Percentiles rank a stretch among this genome's conserved stretches.
Conservation (phyloP, 2,329 filamentous ascomycete species). For the Emericellopsis cladophorae region DNA sequence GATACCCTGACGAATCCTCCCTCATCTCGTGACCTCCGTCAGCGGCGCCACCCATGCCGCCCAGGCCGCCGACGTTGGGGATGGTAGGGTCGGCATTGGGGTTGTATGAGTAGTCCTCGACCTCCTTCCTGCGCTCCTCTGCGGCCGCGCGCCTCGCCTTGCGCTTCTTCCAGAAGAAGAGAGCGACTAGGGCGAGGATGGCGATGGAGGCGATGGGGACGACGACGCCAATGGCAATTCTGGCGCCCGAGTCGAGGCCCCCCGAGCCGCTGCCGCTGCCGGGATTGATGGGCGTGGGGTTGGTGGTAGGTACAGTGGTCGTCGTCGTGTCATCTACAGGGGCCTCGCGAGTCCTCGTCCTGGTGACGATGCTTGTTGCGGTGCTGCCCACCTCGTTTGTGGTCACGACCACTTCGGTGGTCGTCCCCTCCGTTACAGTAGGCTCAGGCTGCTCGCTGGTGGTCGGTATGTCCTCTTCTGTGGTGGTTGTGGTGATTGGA, state of each 20-base stretch:
- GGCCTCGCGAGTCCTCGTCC: slow-evolving; percentile 1
- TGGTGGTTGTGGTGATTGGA: neutral
- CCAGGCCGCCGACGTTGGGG: slow-evolving; percentile 24
- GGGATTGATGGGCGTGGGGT: slow-evolving; percentile 14
- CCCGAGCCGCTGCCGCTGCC: slow-evolving; percentile 13
- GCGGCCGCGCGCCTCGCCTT: slow-evolving; percentile 76
- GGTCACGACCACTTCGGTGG: slow-evolving; percentile 1
- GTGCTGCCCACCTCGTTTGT: neutral
- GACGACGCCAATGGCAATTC: slow-evolving; percentile 85
- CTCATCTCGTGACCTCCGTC: slow-evolving; percentile 60
- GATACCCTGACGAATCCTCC: slow-evolving; percentile 72
- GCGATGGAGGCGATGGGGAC: slow-evolving; percentile 85
- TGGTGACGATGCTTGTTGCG: slow-evolving; percentile 3
- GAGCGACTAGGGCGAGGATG: slow-evolving; percentile 59
- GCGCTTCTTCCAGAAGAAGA: slow-evolving; percentile 81
- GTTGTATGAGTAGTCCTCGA: slow-evolving; percentile 95
- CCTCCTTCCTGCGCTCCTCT: slow-evolving; percentile 85
- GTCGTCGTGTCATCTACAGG: neutral
- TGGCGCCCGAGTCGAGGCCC: slow-evolving; percentile 49
- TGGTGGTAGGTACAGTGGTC: slow-evolving; percentile 11
- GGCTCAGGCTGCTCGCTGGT: neutral
- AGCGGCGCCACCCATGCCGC: slow-evolving; percentile 17
- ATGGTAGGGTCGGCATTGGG: slow-evolving; percentile 90
- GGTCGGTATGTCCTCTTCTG: neutral
- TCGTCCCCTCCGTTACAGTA: neutral